These are phyloP conservation scores for Pichia nanzhaoensis DNA, from an alignment of 805 yeast species.

Conservation along the genomic window DNA sequence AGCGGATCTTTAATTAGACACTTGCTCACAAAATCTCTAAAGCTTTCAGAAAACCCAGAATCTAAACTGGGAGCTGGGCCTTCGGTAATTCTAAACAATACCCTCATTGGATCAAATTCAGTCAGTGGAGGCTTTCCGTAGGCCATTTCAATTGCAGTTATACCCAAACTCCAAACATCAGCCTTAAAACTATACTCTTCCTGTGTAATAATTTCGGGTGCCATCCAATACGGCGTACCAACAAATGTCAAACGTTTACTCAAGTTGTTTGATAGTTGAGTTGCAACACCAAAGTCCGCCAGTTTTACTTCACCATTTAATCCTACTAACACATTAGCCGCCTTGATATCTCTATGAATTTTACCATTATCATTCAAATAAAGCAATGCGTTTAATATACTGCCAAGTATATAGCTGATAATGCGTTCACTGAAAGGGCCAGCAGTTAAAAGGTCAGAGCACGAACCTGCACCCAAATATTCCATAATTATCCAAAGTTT, in stretches of 20 bases:
- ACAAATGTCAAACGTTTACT: constrained; percentile 47
- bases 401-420: constrained; percentile 47
- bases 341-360: constrained; percentile 90
- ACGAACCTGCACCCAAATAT: constrained; percentile 70
- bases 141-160: constrained; percentile 68
- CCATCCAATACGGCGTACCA: constrained; percentile 61
- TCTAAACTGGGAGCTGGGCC: constrained; percentile 39
- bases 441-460: constrained; percentile 55
- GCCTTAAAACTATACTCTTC: constrained; percentile 62
- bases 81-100: constrained; percentile 43
- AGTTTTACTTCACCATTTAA: constrained; percentile 70
- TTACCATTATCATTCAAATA: constrained; percentile 67
- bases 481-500: constrained; percentile 81
- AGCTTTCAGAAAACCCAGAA: constrained; percentile 32
- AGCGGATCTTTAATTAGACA: constrained; percentile 71
- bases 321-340: constrained; percentile 79
- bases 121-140: constrained; percentile 66
- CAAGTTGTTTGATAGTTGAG: constrained; percentile 55
- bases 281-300: constrained; percentile 96
- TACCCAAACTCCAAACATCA: constrained; percentile 76
- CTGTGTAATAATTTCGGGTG: constrained; percentile 49
- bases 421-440: constrained; percentile 52
- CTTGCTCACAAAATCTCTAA: constrained; percentile 58
- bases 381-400: constrained; percentile 51
- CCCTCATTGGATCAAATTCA: constrained; percentile 50